Evolutionary conservation across 352 stramenopile species (phyloP).

Genomic region (Phytophthora idaei): DNA sequence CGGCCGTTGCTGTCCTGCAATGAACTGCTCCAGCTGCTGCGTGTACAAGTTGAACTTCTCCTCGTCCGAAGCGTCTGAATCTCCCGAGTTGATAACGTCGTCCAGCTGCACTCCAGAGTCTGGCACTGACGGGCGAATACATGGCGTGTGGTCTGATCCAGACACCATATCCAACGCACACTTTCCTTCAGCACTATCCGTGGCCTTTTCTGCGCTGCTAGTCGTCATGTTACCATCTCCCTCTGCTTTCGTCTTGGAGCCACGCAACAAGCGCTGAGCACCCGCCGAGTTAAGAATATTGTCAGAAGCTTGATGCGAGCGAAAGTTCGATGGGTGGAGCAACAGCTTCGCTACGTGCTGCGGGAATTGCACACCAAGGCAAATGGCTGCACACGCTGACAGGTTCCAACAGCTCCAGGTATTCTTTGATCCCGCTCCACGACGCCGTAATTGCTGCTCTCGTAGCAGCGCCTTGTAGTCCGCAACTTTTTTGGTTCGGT

Average conservation of each 20-base stretch:
- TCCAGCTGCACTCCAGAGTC: slow-evolving; percentile 27
- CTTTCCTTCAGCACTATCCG: slow-evolving; percentile 10
- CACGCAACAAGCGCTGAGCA: slow-evolving; percentile 55
- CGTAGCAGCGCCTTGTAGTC: slow-evolving; percentile 96
- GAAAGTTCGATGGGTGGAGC: slow-evolving; percentile 83
- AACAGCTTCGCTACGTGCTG: slow-evolving; percentile 65
- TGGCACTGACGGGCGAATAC: slow-evolving; percentile 10
- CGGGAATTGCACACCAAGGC: slow-evolving; percentile 84
- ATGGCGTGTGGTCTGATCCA: slow-evolving; percentile 39
- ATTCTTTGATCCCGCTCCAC: slow-evolving; percentile 86
- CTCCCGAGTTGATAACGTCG: slow-evolving; percentile 25
- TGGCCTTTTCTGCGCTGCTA: slow-evolving; percentile 3
- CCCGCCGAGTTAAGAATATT: slow-evolving; percentile 84
- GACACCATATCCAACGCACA: slow-evolving; percentile 40
- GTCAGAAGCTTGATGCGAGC: slow-evolving; percentile 85
- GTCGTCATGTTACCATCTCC: slow-evolving; percentile 4
- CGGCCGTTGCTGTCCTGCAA: slow-evolving; percentile 74
- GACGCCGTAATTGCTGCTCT: slow-evolving; percentile 86
- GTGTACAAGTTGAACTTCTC: slow-evolving; percentile 62
- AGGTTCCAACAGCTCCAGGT: slow-evolving; percentile 91
- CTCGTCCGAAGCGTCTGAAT: slow-evolving; percentile 37
- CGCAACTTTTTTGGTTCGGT: slow-evolving; percentile 97
- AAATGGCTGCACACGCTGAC: slow-evolving; percentile 80
- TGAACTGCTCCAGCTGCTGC: slow-evolving; percentile 63
- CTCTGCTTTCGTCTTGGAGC: slow-evolving; percentile 19